Evolutionary conservation across 176 grass and related monocot genomes (phyloP).

Genomic region (Carex scoparia): DNA sequence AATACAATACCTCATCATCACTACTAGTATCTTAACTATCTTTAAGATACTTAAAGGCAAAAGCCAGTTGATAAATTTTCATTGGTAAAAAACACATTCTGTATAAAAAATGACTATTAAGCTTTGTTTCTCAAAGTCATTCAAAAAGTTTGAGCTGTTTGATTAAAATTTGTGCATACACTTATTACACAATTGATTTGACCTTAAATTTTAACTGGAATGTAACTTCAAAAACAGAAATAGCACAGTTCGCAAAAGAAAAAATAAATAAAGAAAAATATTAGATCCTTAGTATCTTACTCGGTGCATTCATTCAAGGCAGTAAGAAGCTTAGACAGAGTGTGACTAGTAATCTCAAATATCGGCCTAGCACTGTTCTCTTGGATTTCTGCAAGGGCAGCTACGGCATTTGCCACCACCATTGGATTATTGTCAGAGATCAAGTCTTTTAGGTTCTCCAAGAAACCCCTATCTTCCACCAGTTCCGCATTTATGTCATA

Average conservation of each 20-base stretch:
- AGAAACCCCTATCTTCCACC: conserved; percentile 95
- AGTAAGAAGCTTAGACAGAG: conserved; percentile 90
- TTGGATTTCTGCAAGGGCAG: conserved; percentile 95
- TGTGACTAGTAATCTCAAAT: conserved; percentile 98
- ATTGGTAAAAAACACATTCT: too few species aligned
- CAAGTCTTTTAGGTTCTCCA: conserved; percentile 88
- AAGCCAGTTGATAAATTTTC: too few species aligned
- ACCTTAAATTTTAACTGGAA: too few species aligned
- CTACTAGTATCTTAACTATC: too few species aligned
- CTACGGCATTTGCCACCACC: conserved; percentile 99
- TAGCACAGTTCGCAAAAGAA: not conserved
- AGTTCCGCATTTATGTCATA: conserved; percentile 99
- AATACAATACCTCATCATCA: too few species aligned
- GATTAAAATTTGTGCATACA: too few species aligned
- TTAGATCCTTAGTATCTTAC: conserved; percentile 39
- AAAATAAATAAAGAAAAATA: not conserved
- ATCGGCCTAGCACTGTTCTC: conserved; percentile 66
- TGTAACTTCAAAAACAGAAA: not conserved
- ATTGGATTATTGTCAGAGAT: conserved; percentile 99
- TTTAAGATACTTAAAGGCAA: too few species aligned
- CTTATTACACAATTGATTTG: too few species aligned
- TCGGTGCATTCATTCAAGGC: conserved; percentile 99
- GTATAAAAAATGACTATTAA: too few species aligned
- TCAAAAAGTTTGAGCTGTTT: too few species aligned
- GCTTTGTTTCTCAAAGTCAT: too few species aligned